These are phyloP conservation scores for Canavalia ensiformis DNA, from an alignment of 306 rosid genomes.

Conservation along the genomic window DNA sequence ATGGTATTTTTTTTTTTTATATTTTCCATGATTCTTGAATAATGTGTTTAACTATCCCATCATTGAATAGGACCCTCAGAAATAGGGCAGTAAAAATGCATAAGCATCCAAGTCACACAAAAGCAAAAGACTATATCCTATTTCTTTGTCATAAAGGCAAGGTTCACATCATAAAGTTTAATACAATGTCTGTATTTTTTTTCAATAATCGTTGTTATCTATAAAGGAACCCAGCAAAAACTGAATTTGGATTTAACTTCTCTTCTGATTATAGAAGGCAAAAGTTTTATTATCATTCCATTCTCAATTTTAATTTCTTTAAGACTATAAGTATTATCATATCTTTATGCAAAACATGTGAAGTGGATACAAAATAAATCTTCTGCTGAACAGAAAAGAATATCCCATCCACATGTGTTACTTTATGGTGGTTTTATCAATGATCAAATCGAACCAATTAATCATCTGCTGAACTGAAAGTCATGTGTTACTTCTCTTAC, in stretches of 20 bases:
- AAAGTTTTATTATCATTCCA: constrained; percentile 11
- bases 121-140: constrained; percentile 7
- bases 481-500: not conserved
- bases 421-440: no score
- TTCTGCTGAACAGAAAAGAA: constrained; percentile 6
- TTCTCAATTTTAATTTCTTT: constrained; percentile 6
- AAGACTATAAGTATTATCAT: not conserved
- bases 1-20: constrained; percentile 67
- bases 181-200: constrained; percentile 10
- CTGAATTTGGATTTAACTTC: constrained; percentile 33
- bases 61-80: constrained; percentile 30
- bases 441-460: no score
- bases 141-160: not conserved
- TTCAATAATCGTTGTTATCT: not conserved
- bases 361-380: constrained; percentile 7
- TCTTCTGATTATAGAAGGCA: constrained; percentile 23
- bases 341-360: constrained; percentile 1
- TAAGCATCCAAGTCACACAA: constrained; percentile 30
- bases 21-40: constrained; percentile 24
- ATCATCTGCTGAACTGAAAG: not conserved
- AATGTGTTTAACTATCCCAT: constrained; percentile 19
- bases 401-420: not conserved
- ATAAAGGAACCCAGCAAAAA: not conserved
- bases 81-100: constrained; percentile 3
- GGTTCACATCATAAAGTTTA: not conserved